Evolutionary conservation across 2,329 filamentous ascomycete genomes (phyloP).

Genomic region (Gnomoniopsis smithogilvyi): DNA sequence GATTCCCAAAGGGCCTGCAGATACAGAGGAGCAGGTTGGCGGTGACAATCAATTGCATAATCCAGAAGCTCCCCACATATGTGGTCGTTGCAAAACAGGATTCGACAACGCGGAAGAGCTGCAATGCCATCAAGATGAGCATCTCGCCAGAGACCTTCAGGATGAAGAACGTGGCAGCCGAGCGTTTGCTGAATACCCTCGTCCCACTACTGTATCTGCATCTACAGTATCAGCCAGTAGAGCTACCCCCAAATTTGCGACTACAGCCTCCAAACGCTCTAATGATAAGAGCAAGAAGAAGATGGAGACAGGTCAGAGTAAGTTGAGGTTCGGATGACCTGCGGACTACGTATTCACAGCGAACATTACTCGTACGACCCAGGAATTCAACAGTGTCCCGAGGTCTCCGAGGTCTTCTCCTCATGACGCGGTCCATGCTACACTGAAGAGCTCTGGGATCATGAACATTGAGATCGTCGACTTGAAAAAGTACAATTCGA

Average conservation of each 20-base stretch:
- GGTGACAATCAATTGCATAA: slow-evolving; percentile 29
- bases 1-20: slow-evolving; percentile 3
- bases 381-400: not conserved
- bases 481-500: too few relatives aligned
- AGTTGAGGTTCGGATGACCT: slow-evolving; percentile 55
- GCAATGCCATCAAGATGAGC: slow-evolving; percentile 87
- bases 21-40: slow-evolving; percentile 20
- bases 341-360: slow-evolving; percentile 9
- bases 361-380: not conserved
- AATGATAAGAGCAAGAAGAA: slow-evolving; percentile 34
- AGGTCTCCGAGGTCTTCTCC: not conserved
- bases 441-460: too few relatives aligned
- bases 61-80: slow-evolving; percentile 43
- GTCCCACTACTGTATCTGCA: slow-evolving; percentile 20
- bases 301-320: slow-evolving; percentile 58
- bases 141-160: slow-evolving; percentile 85
- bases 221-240: slow-evolving; percentile 31
- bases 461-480: too few relatives aligned
- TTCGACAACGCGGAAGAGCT: slow-evolving; percentile 56
- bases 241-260: slow-evolving; percentile 22
- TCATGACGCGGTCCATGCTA: too few relatives aligned
- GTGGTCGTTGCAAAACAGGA: slow-evolving; percentile 62
- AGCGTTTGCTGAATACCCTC: slow-evolving; percentile 38
- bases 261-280: slow-evolving; percentile 38
- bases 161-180: slow-evolving; percentile 55